These are phyloP conservation scores for Amanita polypyramis DNA, from an alignment of 768 basidiomycete species.

Conservation along the genomic window DNA sequence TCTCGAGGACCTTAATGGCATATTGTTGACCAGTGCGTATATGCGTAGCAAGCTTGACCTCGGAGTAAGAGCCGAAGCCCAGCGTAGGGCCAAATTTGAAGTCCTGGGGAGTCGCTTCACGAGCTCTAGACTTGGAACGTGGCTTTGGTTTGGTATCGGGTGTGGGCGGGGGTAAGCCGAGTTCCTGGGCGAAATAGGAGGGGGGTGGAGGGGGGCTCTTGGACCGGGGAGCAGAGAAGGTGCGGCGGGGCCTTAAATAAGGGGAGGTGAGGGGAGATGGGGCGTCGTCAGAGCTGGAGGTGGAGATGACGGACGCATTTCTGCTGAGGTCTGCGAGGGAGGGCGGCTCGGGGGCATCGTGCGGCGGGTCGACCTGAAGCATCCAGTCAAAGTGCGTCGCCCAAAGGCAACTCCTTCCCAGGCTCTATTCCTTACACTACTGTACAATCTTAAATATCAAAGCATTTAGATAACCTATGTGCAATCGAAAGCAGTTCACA, in stretches of 20 bases:
- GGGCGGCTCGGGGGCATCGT: conserved; percentile 21
- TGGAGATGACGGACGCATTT: conserved; percentile 69
- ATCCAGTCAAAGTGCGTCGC: conserved; percentile 16
- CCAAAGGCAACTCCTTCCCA: not conserved
- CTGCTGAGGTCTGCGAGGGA: conserved; percentile 57
- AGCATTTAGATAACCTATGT: conserved; percentile 4
- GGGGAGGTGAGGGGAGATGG: conserved; percentile 34
- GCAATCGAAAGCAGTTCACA: conserved; percentile 11
- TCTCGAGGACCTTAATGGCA: conserved; percentile 52
- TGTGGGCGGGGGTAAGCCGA: no score
- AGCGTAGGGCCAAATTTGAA: conserved; percentile 67
- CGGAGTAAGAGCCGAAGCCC: conserved; percentile 78
- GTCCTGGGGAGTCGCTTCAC: conserved; percentile 38
- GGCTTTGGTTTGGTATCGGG: conserved; percentile 19
- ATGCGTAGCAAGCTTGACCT: conserved; percentile 52
- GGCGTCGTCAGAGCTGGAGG: conserved; percentile 45
- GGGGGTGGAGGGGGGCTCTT: conserved; percentile 33
- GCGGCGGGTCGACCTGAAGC: conserved; percentile 26
- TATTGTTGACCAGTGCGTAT: conserved; percentile 40
- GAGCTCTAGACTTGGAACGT: conserved; percentile 27
- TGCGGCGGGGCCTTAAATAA: conserved; percentile 45
- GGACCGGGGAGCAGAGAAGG: conserved; percentile 57
- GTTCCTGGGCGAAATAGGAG: conserved; percentile 14
- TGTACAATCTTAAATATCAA: not conserved
- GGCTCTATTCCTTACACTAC: not conserved